Conservation (phyloP, 805 yeast species). For the Hanseniaspora lindneri region DNA sequence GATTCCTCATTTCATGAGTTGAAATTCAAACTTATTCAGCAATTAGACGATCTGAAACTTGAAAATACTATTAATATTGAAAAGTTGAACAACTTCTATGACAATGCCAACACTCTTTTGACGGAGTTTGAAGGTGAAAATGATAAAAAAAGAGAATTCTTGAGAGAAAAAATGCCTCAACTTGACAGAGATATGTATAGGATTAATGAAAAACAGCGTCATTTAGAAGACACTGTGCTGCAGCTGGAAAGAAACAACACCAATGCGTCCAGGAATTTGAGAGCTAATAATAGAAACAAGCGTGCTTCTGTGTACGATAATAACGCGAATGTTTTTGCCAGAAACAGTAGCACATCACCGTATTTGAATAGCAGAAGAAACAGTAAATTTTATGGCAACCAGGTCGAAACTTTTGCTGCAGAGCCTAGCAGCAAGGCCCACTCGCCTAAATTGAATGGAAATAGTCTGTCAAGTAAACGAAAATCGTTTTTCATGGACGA, state of each 20-base stretch:
- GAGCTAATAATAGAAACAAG: not conserved
- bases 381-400: slow-evolving; percentile 10
- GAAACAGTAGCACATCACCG: not conserved
- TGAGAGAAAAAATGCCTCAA: not conserved
- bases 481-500: slow-evolving; percentile 8
- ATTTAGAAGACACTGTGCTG: slow-evolving; percentile 1
- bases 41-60: slow-evolving; percentile 5
- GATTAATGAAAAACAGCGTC: slow-evolving; percentile 1
- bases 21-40: slow-evolving; percentile 5
- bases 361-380: slow-evolving; percentile 5
- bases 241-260: not conserved
- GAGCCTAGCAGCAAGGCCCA: not conserved
- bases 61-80: slow-evolving; percentile 10
- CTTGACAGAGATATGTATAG: not conserved
- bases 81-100: not conserved
- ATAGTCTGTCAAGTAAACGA: slow-evolving; percentile 1
- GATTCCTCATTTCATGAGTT: slow-evolving; percentile 4
- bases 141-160: slow-evolving; percentile 5
- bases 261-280: not conserved
- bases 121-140: slow-evolving; percentile 8
- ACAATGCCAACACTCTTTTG: not conserved
- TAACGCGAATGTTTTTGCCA: not conserved
- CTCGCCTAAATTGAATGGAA: not conserved
- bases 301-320: not conserved
- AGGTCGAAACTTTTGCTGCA: not conserved